Conservation (phyloP, 345 rosid genomes). For the Citrus sinensis region DNA sequence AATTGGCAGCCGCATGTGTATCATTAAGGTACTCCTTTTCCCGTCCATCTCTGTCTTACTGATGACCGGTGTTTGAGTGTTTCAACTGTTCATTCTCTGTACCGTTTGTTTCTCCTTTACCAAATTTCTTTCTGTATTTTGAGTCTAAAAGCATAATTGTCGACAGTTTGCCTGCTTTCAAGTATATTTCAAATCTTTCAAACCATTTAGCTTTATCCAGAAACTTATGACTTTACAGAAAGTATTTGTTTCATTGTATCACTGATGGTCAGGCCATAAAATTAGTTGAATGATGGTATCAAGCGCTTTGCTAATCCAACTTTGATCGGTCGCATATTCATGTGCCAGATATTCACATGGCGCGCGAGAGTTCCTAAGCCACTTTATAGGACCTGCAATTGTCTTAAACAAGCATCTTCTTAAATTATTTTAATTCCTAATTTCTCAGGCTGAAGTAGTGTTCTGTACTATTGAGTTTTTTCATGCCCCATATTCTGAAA, state of each 20-base stretch:
- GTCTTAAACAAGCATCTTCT: too few relatives aligned
- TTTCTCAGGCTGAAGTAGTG: too few relatives aligned
- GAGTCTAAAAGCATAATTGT: not conserved
- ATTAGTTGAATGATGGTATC: not conserved
- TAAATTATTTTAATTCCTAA: too few relatives aligned
- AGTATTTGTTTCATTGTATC: not conserved
- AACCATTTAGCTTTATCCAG: not conserved
- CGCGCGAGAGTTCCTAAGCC: too few relatives aligned
- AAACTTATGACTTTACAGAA: not conserved
- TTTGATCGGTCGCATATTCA: not conserved
- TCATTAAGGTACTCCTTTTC: conserved; percentile 60
- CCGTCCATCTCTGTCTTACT: conserved; percentile 41
- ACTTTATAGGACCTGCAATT: too few relatives aligned
- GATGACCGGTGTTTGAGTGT: conserved; percentile 4
- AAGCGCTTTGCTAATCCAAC: not conserved
- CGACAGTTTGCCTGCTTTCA: not conserved
- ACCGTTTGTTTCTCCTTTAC: not conserved
- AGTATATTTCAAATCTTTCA: too few relatives aligned
- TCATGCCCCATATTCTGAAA: too few relatives aligned
- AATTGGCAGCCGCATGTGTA: conserved; percentile 34
- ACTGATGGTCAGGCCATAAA: not conserved
- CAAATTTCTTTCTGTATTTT: not conserved
- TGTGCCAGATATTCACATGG: not conserved
- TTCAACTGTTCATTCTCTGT: not conserved
- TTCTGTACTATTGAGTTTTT: too few relatives aligned